Percentiles rank a stretch among this genome's conserved stretches.
These are phyloP conservation scores for Medicago arabica DNA, from an alignment of 306 rosid species.

Conservation along the genomic window DNA sequence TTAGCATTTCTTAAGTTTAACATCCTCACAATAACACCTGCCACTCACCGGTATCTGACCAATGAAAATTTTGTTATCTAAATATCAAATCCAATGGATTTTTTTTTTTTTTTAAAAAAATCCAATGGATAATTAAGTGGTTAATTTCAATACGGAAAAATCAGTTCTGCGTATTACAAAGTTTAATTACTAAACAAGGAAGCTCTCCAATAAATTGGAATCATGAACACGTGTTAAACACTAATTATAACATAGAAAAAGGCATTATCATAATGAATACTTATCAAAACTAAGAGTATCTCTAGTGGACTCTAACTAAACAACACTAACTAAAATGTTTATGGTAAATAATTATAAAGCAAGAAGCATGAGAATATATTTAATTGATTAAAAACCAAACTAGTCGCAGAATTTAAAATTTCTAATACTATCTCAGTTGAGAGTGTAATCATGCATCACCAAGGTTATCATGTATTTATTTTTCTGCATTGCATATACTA, in stretches of 20 bases:
- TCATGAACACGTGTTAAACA: slow-evolving; percentile 29
- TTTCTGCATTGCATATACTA: neutral
- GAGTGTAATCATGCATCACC: slow-evolving; percentile 41
- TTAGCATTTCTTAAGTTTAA: too few relatives aligned
- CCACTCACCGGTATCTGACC: too few relatives aligned
- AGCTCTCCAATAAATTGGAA: slow-evolving; percentile 31
- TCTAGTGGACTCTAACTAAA: slow-evolving; percentile 48
- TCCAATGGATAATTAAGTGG: too few relatives aligned
- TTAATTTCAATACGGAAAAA: too few relatives aligned
- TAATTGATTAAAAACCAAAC: slow-evolving; percentile 28
- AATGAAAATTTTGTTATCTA: too few relatives aligned
- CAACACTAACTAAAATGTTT: slow-evolving; percentile 38
- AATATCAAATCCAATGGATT: too few relatives aligned
- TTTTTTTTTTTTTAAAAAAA: too few relatives aligned
- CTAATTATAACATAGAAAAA: slow-evolving; percentile 30
- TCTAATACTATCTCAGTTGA: neutral
- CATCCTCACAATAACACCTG: too few relatives aligned
- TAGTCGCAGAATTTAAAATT: slow-evolving; percentile 47
- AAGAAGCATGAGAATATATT: slow-evolving; percentile 40
- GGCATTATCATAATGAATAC: slow-evolving; percentile 5
- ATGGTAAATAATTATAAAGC: slow-evolving; percentile 42
- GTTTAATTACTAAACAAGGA: neutral
- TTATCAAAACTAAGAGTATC: slow-evolving; percentile 32
- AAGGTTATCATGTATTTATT: slow-evolving; percentile 23
- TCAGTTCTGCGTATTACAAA: too few relatives aligned